These are phyloP conservation scores for Dactylis glomerata DNA, from an alignment of 176 grass and related monocot genomes.

Conservation along the genomic window DNA sequence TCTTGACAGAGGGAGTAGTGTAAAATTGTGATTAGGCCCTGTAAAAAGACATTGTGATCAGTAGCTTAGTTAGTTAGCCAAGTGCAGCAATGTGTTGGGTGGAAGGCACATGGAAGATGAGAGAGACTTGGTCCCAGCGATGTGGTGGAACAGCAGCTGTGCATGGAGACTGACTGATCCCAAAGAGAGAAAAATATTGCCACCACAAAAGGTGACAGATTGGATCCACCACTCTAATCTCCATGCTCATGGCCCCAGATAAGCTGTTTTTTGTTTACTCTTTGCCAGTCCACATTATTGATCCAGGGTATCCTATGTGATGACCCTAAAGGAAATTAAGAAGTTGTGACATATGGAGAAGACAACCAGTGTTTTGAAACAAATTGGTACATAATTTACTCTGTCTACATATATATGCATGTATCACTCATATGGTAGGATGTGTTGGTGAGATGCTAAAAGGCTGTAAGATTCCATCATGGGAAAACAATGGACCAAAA, in stretches of 20 bases:
- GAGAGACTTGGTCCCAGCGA: constrained; percentile 25
- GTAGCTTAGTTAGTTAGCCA: not conserved
- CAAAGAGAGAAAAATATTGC: constrained; percentile 2
- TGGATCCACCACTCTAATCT: constrained; percentile 44
- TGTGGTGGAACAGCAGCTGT: constrained; percentile 16
- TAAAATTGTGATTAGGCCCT: not conserved
- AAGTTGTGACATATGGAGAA: not conserved
- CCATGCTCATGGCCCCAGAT: constrained; percentile 3
- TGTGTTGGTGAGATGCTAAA: constrained; percentile 39
- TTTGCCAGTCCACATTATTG: constrained; percentile 17
- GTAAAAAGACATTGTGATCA: not conserved
- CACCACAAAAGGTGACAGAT: constrained; percentile 50
- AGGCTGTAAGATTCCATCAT: constrained; percentile 51
- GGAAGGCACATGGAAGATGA: constrained; percentile 38
- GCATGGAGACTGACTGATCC: constrained; percentile 34
- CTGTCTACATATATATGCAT: not conserved
- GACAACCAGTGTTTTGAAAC: not conserved
- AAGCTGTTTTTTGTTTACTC: not conserved
- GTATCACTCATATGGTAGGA: not conserved
- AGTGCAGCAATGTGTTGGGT: constrained; percentile 21
- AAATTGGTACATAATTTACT: not conserved
- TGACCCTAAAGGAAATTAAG: not conserved
- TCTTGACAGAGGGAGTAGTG: too few species aligned
- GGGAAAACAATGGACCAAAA: constrained; percentile 17
- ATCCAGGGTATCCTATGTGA: constrained; percentile 35